Percentiles rank a stretch among this genome's conserved stretches.
phyloP scores from a whole-genome alignment of 371 early-diverging fungal genomes.

The Chytridium lagenaria region DNA sequence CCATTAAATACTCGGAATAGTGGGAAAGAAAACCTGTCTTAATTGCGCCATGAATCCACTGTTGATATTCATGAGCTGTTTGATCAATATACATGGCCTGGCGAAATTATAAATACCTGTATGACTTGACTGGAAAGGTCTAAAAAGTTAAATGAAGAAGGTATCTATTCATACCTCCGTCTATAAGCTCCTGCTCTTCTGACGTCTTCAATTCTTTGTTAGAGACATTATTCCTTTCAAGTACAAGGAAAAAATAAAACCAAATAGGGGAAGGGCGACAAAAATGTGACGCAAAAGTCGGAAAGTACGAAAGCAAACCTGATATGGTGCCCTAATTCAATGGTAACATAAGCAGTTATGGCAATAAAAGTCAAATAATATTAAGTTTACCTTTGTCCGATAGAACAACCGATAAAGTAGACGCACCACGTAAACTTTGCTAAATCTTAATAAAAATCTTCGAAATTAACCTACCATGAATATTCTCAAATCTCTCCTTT shows the following conservation, averaged over 20 bases:
- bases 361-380: neutral
- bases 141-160: constrained; percentile 1
- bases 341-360: neutral
- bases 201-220: constrained; percentile 9
- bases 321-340: constrained; percentile 8
- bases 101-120: constrained; percentile 10
- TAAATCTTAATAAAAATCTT: constrained; percentile 17
- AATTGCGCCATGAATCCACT: neutral
- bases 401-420: constrained; percentile 74
- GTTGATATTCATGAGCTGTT: constrained; percentile 30
- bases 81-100: constrained; percentile 3
- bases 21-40: neutral
- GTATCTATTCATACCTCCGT: constrained; percentile 35
- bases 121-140: constrained; percentile 33
- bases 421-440: constrained; percentile 82
- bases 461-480: neutral
- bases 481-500: neutral
- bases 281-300: too few relatives aligned
- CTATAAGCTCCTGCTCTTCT: constrained; percentile 43
- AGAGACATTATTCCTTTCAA: neutral
- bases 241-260: neutral
- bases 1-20: neutral
- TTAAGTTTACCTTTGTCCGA: constrained; percentile 54
- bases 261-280: too few relatives aligned
- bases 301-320: constrained; percentile 1